Conservation (phyloP, 768 basidiomycete species). For the Pisolithus albus region DNA sequence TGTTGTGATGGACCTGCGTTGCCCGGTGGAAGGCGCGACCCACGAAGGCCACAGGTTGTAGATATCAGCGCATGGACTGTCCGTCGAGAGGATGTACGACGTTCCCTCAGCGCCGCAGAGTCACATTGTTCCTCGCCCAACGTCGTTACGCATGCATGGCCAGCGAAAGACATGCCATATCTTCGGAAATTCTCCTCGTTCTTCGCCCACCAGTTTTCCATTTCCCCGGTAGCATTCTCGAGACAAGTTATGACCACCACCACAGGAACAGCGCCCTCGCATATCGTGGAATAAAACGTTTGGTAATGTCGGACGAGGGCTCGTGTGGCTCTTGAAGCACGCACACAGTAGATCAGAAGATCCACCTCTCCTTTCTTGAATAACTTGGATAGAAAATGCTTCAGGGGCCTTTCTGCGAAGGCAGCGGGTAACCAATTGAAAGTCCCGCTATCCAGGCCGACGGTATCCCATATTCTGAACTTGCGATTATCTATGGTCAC, state of each 20-base stretch:
- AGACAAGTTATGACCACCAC: constrained; percentile 35
- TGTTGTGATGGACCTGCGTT: neutral
- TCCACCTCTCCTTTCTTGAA: constrained; percentile 29
- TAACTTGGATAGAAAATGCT: constrained; percentile 26
- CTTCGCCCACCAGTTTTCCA: constrained; percentile 31
- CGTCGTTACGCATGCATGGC: constrained; percentile 30
- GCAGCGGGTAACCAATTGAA: constrained; percentile 18
- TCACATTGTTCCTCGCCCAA: constrained; percentile 18
- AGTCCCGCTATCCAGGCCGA: constrained; percentile 30
- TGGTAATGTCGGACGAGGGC: constrained; percentile 33
- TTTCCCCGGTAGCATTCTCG: constrained; percentile 26
- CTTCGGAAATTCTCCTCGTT: constrained; percentile 17
- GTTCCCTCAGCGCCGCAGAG: constrained; percentile 7
- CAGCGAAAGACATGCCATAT: constrained; percentile 21
- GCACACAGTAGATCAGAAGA: constrained; percentile 37
- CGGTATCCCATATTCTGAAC: constrained; percentile 28
- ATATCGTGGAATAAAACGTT: constrained; percentile 27
- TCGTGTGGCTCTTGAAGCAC: constrained; percentile 34
- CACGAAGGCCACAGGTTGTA: constrained; percentile 10
- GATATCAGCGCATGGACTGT: constrained; percentile 19
- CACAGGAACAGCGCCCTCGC: constrained; percentile 26
- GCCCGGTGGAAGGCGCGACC: neutral
- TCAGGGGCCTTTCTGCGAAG: constrained; percentile 21
- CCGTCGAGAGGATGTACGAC: constrained; percentile 18
- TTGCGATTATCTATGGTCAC: constrained; percentile 13